Conservation (phyloP, 768 basidiomycete species). For the Boletus barrowsii region DNA sequence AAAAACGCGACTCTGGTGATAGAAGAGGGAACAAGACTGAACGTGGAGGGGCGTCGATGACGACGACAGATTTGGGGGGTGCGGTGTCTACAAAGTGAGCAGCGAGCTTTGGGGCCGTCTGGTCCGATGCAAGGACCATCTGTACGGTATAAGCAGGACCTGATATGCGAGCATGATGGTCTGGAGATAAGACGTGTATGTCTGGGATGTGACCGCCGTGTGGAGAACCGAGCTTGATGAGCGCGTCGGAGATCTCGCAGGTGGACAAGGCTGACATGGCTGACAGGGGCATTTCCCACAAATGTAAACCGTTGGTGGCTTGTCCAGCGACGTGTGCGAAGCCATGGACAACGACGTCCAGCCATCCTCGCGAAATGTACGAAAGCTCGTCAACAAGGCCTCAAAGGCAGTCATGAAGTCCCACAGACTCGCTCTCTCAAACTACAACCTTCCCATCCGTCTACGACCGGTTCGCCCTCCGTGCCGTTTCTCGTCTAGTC, state of each 20-base stretch:
- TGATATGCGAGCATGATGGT: constrained; percentile 48
- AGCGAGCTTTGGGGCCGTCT: constrained; percentile 56
- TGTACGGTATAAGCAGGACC: constrained; percentile 86
- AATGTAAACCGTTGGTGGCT: background rate
- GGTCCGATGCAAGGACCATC: constrained; percentile 65
- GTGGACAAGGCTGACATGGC: constrained; percentile 50
- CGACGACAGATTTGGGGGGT: constrained; percentile 59
- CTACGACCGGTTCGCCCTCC: constrained; percentile 57
- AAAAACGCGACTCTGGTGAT: background rate
- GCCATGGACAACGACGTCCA: constrained; percentile 13
- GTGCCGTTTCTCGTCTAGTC: background rate
- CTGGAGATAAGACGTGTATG: constrained; percentile 48
- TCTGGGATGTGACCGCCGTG: constrained; percentile 84
- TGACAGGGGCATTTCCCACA: constrained; percentile 7
- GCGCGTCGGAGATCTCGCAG: constrained; percentile 87
- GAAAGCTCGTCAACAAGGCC: constrained; percentile 41
- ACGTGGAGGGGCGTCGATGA: constrained; percentile 77
- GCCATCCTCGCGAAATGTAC: constrained; percentile 10
- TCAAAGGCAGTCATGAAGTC: constrained; percentile 72
- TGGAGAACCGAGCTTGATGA: constrained; percentile 70
- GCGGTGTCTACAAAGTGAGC: constrained; percentile 83
- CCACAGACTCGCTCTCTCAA: constrained; percentile 56
- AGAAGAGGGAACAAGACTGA: constrained; percentile 25
- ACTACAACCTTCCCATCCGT: constrained; percentile 68
- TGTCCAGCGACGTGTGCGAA: background rate